Base-by-base conservation (phyloP, 305 asterid species). In the Andrographis paniculata region DNA sequence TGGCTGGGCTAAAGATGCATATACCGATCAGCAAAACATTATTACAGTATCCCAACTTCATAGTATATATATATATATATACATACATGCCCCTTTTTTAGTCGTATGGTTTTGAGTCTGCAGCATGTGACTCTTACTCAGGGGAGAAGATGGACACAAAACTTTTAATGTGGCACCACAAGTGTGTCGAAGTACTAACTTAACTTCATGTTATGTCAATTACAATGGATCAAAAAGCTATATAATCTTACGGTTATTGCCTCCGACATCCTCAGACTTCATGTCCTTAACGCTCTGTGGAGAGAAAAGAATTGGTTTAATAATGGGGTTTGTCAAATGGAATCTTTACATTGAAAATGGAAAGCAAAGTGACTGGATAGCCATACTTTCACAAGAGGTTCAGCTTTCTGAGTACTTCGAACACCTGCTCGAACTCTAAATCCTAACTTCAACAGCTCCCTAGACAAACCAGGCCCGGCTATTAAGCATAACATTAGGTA, bases 391-490 rank as follows among this genome's bases (percentile, higher is more conserved):
- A 81, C 77, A 50, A 88, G 95, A 56, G 95, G 54, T 64, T 72
- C 82, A 30, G 95, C 97, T 60, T 89, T 77, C 70, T 74, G 83
- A 53, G 50, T 47, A 65, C 87, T 84, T 58, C 93, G 76, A 38
- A 88, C 95, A 42, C 95, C 95, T 19, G 93, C 95, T 54, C 93
- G 87, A 55, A 88, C 95, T 21, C 43, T 74, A 52, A 74, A 75
- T 55, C 95, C 97, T 56, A 77, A 62, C 62, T 88, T 84, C 35
- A 88, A 52, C 65, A 88, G 93, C 78, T 88, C 97, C 82, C 97
- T 88, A 75, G 50, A 60, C 55, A 55, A 52, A 53, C 53, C 14
- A 0, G 0, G 14, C 42, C 14, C 42, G 12, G 42, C 12, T 12
- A 14, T 37, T 13, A 3, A 37, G 12, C 14, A 13, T n/a, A 9